Evolutionary conservation across 805 yeast genomes (phyloP).

Genomic region (Jamesozyma jinghongensis): DNA sequence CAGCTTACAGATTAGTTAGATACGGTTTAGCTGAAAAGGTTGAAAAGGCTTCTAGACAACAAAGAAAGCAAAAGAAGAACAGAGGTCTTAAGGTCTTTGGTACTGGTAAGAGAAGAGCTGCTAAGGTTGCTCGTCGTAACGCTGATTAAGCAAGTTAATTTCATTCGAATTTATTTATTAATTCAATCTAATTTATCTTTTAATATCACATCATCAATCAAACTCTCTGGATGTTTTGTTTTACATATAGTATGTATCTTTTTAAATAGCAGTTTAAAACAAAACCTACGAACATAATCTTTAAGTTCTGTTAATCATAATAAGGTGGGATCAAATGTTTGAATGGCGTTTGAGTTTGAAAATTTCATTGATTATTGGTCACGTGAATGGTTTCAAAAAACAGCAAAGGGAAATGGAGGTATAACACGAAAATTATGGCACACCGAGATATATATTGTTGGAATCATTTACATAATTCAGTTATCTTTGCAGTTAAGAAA

Average conservation of each 20-base stretch:
- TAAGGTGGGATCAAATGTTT: too few species aligned
- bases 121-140: conserved; percentile 83
- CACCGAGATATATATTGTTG: too few species aligned
- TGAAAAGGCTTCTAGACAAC: conserved; percentile 98
- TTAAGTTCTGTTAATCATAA: too few species aligned
- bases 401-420: too few species aligned
- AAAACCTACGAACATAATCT: conserved; percentile 2
- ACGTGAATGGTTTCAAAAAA: too few species aligned
- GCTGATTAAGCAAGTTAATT: conserved; percentile 47
- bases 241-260: conserved; percentile 2
- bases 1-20: conserved; percentile 98
- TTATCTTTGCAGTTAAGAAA: too few species aligned
- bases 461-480: too few species aligned
- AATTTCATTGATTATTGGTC: too few species aligned
- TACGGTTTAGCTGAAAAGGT: conserved; percentile 94
- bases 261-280: conserved; percentile 4
- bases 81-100: conserved; percentile 98
- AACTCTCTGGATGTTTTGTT: conserved; percentile 3
- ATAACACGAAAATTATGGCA: too few species aligned
- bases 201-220: conserved; percentile 2
- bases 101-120: conserved; percentile 92
- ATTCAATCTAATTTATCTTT: conserved; percentile 3
- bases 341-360: too few species aligned
- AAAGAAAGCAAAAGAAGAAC: conserved; percentile 99
- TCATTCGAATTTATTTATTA: conserved; percentile 1